phyloP scores from a whole-genome alignment of 2,329 filamentous ascomycete species.

The Aspergillus clavatus region DNA sequence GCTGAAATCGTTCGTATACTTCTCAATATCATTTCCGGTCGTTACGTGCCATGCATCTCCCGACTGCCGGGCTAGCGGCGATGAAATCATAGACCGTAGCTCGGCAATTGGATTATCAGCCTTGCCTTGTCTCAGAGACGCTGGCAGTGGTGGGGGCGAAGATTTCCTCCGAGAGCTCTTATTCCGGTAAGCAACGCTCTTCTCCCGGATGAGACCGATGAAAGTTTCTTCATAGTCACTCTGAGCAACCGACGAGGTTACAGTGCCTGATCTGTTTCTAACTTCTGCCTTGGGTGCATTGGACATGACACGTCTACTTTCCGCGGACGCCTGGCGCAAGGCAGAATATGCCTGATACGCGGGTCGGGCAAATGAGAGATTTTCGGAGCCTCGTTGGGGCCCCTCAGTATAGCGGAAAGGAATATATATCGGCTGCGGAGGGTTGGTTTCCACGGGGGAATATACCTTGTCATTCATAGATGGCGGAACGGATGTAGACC shows the following conservation, averaged over 20 bases:
- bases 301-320: slow-evolving; percentile 42
- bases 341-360: slow-evolving; percentile 47
- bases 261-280: slow-evolving; percentile 14
- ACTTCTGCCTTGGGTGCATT: slow-evolving; percentile 23
- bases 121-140: slow-evolving; percentile 29
- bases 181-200: slow-evolving; percentile 39
- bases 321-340: slow-evolving; percentile 41
- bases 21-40: slow-evolving; percentile 30
- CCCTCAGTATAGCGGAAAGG: slow-evolving; percentile 44
- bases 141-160: slow-evolving; percentile 27
- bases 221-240: slow-evolving; percentile 43
- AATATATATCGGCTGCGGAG: slow-evolving; percentile 40
- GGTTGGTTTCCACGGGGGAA: slow-evolving; percentile 32
- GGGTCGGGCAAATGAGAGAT: slow-evolving; percentile 36
- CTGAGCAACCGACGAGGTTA: slow-evolving; percentile 17
- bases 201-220: slow-evolving; percentile 44
- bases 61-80: slow-evolving; percentile 29
- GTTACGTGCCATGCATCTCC: slow-evolving; percentile 32
- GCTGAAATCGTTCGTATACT: slow-evolving; percentile 39
- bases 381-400: slow-evolving; percentile 38
- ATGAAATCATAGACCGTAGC: slow-evolving; percentile 32
- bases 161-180: slow-evolving; percentile 23
- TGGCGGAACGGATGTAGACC: slow-evolving; percentile 24
- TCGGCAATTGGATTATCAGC: slow-evolving; percentile 26
- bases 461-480: slow-evolving; percentile 18